Percentiles rank a stretch among this genome's conserved stretches.
These are phyloP conservation scores for Paradendryphiella salina DNA, from an alignment of 2,329 filamentous ascomycete genomes.

Conservation along the genomic window DNA sequence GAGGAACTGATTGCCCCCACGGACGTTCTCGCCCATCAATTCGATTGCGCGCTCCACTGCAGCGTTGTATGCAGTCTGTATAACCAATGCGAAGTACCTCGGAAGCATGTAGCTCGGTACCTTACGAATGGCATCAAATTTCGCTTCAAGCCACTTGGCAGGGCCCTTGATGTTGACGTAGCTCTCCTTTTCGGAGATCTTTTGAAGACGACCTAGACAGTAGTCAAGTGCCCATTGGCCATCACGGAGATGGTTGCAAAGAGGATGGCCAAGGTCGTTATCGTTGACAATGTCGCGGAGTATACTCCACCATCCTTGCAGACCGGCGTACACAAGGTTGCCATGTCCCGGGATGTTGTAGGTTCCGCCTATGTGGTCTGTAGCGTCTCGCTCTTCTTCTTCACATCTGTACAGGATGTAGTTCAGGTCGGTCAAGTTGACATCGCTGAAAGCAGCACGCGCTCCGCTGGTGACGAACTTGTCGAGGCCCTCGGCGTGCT, in stretches of 20 bases:
- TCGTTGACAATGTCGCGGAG: constrained; percentile 80
- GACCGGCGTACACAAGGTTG: constrained; percentile 85
- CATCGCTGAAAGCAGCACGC: constrained; percentile 72
- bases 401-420: constrained; percentile 90
- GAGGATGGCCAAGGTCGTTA: constrained; percentile 88
- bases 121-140: constrained; percentile 81
- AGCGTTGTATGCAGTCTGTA: constrained; percentile 85
- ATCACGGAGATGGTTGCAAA: constrained; percentile 89
- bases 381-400: constrained; percentile 81
- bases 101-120: constrained; percentile 89
- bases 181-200: constrained; percentile 65
- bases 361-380: constrained; percentile 77
- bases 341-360: constrained; percentile 86
- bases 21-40: constrained; percentile 76
- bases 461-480: constrained; percentile 83
- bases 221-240: constrained; percentile 94
- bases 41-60: constrained; percentile 77
- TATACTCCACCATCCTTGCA: constrained; percentile 99
- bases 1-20: constrained; percentile 82
- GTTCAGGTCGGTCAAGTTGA: constrained; percentile 83
- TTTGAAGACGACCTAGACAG: constrained; percentile 75
- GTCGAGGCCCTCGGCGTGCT: constrained; percentile 82
- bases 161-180: constrained; percentile 67
- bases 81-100: constrained; percentile 86
- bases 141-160: constrained; percentile 76